Conservation (phyloP, 2,329 filamentous ascomycete genomes). For the Mariannaea elegans region DNA sequence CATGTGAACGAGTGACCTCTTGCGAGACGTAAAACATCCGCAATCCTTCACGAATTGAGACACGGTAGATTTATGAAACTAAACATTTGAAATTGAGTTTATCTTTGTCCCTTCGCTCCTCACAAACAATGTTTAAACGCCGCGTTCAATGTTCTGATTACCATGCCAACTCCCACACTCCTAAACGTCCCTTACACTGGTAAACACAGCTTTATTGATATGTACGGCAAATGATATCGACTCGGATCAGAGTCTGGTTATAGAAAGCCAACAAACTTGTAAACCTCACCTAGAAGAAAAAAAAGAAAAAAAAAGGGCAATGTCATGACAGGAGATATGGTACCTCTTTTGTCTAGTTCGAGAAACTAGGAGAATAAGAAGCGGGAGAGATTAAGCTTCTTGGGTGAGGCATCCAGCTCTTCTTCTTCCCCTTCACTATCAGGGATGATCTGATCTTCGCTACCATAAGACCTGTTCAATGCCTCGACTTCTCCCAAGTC, state of each 20-base stretch:
- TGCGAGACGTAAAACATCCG: too few relatives aligned
- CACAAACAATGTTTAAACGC: constrained; percentile 3
- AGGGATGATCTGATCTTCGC: constrained; percentile 65
- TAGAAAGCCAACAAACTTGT: background rate
- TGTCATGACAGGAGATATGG: too few relatives aligned
- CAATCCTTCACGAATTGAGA: background rate
- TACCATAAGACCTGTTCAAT: constrained; percentile 58
- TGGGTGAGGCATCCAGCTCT: constrained; percentile 43
- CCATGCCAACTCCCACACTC: constrained; percentile 4
- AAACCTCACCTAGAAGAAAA: too few relatives aligned
- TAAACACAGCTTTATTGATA: constrained; percentile 5
- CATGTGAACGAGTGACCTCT: too few relatives aligned
- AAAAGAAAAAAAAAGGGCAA: background rate
- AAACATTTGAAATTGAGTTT: background rate
- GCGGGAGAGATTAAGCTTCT: constrained; percentile 57
- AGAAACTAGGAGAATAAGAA: constrained; percentile 52
- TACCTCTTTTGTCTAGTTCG: background rate
- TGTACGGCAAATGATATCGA: constrained; percentile 8
- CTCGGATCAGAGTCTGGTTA: background rate
- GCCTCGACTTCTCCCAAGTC: constrained; percentile 63
- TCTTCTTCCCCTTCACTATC: constrained; percentile 61
- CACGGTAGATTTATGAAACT: background rate
- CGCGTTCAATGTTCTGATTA: constrained; percentile 24
- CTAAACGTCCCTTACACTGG: background rate
- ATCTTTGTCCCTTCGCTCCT: background rate